phyloP scores from a whole-genome alignment of 106 monocot species.

The Dioscorea dumetorum region DNA sequence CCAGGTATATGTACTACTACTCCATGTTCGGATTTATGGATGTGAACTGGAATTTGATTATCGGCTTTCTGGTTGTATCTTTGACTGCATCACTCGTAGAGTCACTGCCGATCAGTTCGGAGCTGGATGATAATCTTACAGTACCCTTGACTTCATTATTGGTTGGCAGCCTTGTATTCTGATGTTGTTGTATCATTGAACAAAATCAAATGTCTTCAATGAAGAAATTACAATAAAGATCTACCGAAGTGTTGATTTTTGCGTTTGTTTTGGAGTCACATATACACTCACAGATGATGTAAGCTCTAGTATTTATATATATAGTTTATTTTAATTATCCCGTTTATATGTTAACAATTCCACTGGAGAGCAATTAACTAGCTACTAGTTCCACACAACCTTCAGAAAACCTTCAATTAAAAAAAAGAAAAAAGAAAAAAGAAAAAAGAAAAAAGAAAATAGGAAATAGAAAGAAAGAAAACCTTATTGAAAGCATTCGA shows the following conservation, averaged over 20 bases:
- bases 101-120: conserved; percentile 77
- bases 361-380: too few relatives aligned
- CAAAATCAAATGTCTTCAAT: background rate
- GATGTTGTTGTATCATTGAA: conserved; percentile 6
- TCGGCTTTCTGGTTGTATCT: conserved; percentile 50
- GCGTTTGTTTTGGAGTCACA: background rate
- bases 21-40: conserved; percentile 56
- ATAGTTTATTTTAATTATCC: too few relatives aligned
- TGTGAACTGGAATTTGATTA: conserved; percentile 44
- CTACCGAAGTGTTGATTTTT: background rate
- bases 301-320: background rate
- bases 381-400: too few relatives aligned
- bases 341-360: too few relatives aligned
- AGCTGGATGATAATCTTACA: conserved; percentile 94
- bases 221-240: background rate
- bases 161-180: conserved; percentile 54
- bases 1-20: conserved; percentile 90
- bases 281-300: background rate
- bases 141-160: conserved; percentile 74
- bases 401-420: too few relatives aligned
- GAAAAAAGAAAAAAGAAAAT: too few relatives aligned
- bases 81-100: conserved; percentile 50
- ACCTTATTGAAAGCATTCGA: too few relatives aligned
- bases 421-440: too few relatives aligned
- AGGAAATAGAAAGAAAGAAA: too few relatives aligned